Evolutionary conservation across 345 rosid species (phyloP).

Genomic region (Acer campestre): DNA sequence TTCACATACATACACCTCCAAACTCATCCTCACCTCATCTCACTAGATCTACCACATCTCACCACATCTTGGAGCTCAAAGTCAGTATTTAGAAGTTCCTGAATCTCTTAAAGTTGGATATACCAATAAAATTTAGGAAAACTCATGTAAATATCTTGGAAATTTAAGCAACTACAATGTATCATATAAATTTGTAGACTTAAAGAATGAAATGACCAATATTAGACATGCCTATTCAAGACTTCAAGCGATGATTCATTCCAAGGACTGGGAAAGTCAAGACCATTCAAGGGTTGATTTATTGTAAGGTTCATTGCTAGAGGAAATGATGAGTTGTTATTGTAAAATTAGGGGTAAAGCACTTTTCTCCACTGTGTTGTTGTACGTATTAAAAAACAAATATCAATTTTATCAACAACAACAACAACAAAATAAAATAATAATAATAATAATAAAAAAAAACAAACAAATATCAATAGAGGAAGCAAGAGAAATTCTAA

Average conservation of each 20-base stretch:
- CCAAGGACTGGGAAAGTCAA: conserved; percentile 9
- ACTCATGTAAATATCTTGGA: no score
- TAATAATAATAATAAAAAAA: no score
- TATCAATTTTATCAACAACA: no score
- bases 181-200: not conserved
- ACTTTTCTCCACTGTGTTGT: conserved; percentile 11
- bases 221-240: conserved; percentile 24
- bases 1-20: no score
- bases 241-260: conserved; percentile 1
- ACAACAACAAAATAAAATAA: no score
- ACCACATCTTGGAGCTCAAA: no score
- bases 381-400: not conserved
- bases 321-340: not conserved
- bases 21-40: no score
- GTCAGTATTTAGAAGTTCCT: not conserved
- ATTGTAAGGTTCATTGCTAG: not conserved
- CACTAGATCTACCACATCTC: no score
- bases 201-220: not conserved
- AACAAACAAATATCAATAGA: not conserved
- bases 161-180: not conserved
- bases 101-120: not conserved
- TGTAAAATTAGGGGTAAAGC: not conserved
- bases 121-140: not conserved
- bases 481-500: not conserved
- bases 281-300: conserved; percentile 9